A percentile compares a stretch with the other conserved stretches of the same genome.
Evolutionary conservation across 129 eudicot genomes (phyloP).

Genomic region (Pseudognaphalium luteoalbum): DNA sequence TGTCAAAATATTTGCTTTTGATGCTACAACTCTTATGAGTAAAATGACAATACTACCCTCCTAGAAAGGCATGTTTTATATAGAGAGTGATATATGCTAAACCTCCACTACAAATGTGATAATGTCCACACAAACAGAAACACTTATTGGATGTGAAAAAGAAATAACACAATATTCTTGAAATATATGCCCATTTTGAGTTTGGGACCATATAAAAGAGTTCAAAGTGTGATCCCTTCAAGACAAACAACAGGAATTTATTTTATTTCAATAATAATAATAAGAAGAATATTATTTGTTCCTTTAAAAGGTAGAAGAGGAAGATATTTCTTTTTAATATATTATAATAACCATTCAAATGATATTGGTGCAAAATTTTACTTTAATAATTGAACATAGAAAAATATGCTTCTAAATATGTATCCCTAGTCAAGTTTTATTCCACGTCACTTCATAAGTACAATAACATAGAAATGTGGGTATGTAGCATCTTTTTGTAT

Average conservation of each 20-base stretch:
- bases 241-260: conserved; percentile 31
- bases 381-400: conserved; percentile 35
- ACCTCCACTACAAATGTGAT: conserved; percentile 35
- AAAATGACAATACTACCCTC: conserved; percentile 29
- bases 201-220: conserved; percentile 41
- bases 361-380: conserved; percentile 19
- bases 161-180: conserved; percentile 35
- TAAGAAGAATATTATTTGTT: conserved; percentile 16
- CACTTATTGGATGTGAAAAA: conserved; percentile 26
- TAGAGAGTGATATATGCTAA: conserved; percentile 30
- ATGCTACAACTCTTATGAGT: not conserved
- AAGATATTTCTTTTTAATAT: conserved; percentile 20
- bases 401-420: conserved; percentile 25
- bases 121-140: conserved; percentile 41
- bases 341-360: conserved; percentile 24
- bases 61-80: conserved; percentile 8
- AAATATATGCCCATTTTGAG: conserved; percentile 31
- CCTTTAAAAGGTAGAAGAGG: conserved; percentile 15
- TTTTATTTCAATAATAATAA: conserved; percentile 10
- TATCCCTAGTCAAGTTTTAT: conserved; percentile 34
- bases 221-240: conserved; percentile 35
- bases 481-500: conserved; percentile 28
- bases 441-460: conserved; percentile 35
- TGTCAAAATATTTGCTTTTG: conserved; percentile 19
- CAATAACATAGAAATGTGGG: conserved; percentile 20